Evolutionary conservation across 177 flowering plant species (phyloP), one percentile per base, ranked within the genome.

Genomic region (Telopea speciosissima): DNA sequence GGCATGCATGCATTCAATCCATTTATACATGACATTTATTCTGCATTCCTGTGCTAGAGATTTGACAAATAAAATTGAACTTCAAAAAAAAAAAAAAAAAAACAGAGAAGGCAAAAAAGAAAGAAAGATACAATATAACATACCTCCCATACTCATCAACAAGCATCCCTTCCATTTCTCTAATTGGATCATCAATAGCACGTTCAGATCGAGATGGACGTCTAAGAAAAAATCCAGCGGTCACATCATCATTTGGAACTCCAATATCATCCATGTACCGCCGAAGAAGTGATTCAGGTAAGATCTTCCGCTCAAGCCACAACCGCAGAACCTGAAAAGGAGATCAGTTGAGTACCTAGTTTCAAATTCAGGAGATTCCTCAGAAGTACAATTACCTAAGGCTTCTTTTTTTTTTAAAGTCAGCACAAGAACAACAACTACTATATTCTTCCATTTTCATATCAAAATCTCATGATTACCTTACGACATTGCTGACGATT

Each of bases 81-180:
- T 49, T 49, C 19, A 12, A 49, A 49, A 16, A 49, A 49, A 12
- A 12, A 13, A 11, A 16, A 11, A 49, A 44, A 44, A 1, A 16
- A 16, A 16, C 7, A 3, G n/a, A 58, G 23, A 58, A 58, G 61
- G n/a, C 40, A 11, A 2, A 12, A 49, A 49, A 8, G 8, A 49
- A 49, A 13, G 9, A 19, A 19, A 19, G 22, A n/a, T 13, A 58
- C 10, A 58, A 58, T 21, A 58, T 8, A 12, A 8, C 86, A 68
- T 26, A 95, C 99, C 98, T 95, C 65, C 97, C 99, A 82, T 95
- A 95, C 77, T 95, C 99, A 82, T 95, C 99, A 67, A 95, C 96
- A 74, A 89, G 85, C 90, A 92, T 93, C 79, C 93, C 98, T 77
- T 95, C 99, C 94, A 95, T 93, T 81, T 95, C 99, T 75, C 99